Evolutionary conservation across 129 eudicot genomes (phyloP), one percentile per base, ranked within the genome.

Genomic region (Ambrosia artemisiifolia): DNA sequence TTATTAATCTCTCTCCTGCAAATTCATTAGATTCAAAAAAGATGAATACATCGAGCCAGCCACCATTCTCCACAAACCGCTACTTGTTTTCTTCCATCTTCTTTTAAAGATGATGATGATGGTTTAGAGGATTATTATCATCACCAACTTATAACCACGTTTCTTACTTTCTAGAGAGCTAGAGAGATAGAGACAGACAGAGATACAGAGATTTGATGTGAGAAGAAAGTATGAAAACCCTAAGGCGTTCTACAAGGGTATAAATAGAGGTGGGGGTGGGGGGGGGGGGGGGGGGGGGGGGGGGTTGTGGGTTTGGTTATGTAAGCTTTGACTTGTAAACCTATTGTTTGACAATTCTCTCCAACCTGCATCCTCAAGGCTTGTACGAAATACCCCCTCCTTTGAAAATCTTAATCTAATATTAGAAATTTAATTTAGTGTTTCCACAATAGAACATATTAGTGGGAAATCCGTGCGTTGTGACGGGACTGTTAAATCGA

Each of bases 11-110:
- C 81, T 59, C 70, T 35, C 7, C 44, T 38, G 30, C 65, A 35
- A 70, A 61, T 38, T 40, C 63, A 68, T 47, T 34, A 14, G 17
- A 54, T 6, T 64, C 79, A 11, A 35, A 54, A 59, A 49, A 14
- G 75, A 85, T 82, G 85, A 84, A 77, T 78, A 79, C 83, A 65
- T 84, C 88, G 88, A 80, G 88, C 88, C 88, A 84, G 85, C 75
- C 88, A 84, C 78, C 85, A 84, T 84, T 72, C 88, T 82, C 85
- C 88, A 72, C 96, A 90, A 90, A 84, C 75, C 81, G 40, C 63
- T 50, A 35, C 67, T 11, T 30, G 53, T 43, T 59, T 74, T 48
- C 51, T 57, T 49, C 24, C 30, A 63, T 63, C 68, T 63, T 16
- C 48, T 36, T 30, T 59, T 36, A 20, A 63, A 40, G 46, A 54